Base-by-base conservation (phyloP, 257 asterid species). In the Gentiana macrophylla region DNA sequence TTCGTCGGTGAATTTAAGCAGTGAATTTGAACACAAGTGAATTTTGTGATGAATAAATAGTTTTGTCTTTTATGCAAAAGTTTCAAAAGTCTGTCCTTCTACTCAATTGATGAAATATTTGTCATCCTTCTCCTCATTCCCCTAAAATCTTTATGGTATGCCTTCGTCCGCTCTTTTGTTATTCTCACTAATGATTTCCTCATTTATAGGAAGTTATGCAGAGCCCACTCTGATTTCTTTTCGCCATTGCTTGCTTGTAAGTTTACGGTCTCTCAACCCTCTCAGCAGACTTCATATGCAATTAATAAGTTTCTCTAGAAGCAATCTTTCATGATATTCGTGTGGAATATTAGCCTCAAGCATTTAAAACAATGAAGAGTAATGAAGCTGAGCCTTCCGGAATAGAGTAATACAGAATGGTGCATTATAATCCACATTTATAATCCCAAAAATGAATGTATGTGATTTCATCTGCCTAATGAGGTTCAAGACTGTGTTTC, bases 231-330 rank as follows among this genome's bases (percentile, higher is more conserved):
- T 47, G 6, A 36, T 65, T 68, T 35, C 81, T 48, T 12, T 65
- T 73, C 59, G 75, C 78, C 78, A 72, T 50, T 76, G 81, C n/a
- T n/a, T n/a, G n/a, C 61, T 72, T 76, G 61, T 76, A 76, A 0
- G 81, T 76, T 65, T 76, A 78, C 36, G 81, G 81, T 45, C 81
- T 61, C 72, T 72, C 81, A 36, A 76, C 48, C 49, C 81, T 74
- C 78, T 76, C 81, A 11, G 75, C 67, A 5, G 61, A n/a, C 72
- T 55, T 76, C 81, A 49, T 78, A 76, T 5, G 81, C 81, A n/a
- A n/a, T n/a, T n/a, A n/a, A n/a, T n/a, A n/a, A n/a, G n/a, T n/a
- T n/a, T n/a, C n/a, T n/a, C n/a, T n/a, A n/a, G n/a, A n/a, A n/a
- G n/a, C n/a, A n/a, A n/a, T n/a, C n/a, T n/a, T n/a, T n/a, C n/a